Conservation (phyloP, 2,329 filamentous ascomycete species). For the Arthrinium puccinioides region DNA sequence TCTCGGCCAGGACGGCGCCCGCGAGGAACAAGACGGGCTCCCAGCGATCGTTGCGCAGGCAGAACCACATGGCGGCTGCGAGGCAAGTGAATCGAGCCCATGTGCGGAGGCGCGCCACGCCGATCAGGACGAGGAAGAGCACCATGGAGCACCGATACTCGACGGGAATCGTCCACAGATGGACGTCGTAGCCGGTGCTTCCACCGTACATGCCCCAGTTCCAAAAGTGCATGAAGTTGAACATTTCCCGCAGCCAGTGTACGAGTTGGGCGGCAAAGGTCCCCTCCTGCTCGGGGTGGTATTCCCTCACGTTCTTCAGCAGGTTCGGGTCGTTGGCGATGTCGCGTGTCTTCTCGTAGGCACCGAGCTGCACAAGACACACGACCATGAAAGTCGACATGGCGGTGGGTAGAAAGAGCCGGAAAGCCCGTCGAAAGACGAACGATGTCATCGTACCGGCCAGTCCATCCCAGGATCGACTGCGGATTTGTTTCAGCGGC, state of each 20-base stretch:
- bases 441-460: conserved; percentile 40
- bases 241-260: conserved; percentile 42
- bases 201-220: conserved; percentile 41
- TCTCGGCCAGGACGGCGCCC: conserved; percentile 48
- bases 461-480: conserved; percentile 29
- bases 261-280: conserved; percentile 30
- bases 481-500: conserved; percentile 38
- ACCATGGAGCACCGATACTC: conserved; percentile 53
- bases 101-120: conserved; percentile 37
- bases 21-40: conserved; percentile 48
- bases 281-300: conserved; percentile 32
- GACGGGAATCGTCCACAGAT: conserved; percentile 57
- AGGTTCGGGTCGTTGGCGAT: conserved; percentile 35
- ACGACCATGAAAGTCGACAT: conserved; percentile 42
- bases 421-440: conserved; percentile 42
- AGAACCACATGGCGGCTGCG: conserved; percentile 31
- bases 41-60: conserved; percentile 42
- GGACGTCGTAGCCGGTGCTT: conserved; percentile 46
- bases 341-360: conserved; percentile 39
- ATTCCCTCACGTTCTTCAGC: conserved; percentile 42
- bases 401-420: conserved; percentile 43
- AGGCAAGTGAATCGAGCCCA: conserved; percentile 36
- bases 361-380: conserved; percentile 34
- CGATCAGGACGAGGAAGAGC: conserved; percentile 46
- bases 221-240: conserved; percentile 43